Evolutionary conservation across 306 rosid genomes (phyloP), one percentile per base, ranked within the genome.

Genomic region (Leucaena leucocephala): DNA sequence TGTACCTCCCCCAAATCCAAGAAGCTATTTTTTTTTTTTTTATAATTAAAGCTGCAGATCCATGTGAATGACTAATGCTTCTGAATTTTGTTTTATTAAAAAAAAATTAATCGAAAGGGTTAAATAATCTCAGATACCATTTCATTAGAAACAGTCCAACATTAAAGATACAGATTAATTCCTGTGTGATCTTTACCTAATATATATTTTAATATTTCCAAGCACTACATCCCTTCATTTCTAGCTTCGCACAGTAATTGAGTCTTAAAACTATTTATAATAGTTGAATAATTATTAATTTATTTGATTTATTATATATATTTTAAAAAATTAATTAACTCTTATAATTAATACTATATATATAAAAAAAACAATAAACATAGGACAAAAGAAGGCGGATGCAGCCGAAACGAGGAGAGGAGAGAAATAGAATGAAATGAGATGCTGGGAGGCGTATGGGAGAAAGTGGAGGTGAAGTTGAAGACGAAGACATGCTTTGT

Each of bases 11-110:
- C 77, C 54, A 74, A 55, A 19, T 55, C 68, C 54, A 40, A 40
- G 77, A 43, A 58, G 48, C 67, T 73, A 57, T 2, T n/a, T 73
- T 54, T 38, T 39, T 73, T 65, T 65, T 27, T 52, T 72, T 71
- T 21, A 8, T 58, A 58, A 58, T 58, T 58, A 58, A 58, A 58
- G 64, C 15, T 22, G 50, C 33, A 66, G 71, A 17, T 39, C 16
- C 50, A 40, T 40, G 72, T 8, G 38, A 34, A 33, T 61, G 33
- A 61, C 4, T 63, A 63, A 35, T 35, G 68, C 10, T 27, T 33
- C 40, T 27, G 40, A 61, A 58, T 2, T 54, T 46, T 12, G 19
- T n/a, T 55, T 19, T n/a, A n/a, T 11, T 4, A 1, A 59, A 27
- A 59, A 27, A 22, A 27, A 59, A 59, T 1, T 59, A 12, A 35